These are phyloP conservation scores for Vitis hybrid DNA, from an alignment of 177 flowering plant species.

Conservation along the genomic window DNA sequence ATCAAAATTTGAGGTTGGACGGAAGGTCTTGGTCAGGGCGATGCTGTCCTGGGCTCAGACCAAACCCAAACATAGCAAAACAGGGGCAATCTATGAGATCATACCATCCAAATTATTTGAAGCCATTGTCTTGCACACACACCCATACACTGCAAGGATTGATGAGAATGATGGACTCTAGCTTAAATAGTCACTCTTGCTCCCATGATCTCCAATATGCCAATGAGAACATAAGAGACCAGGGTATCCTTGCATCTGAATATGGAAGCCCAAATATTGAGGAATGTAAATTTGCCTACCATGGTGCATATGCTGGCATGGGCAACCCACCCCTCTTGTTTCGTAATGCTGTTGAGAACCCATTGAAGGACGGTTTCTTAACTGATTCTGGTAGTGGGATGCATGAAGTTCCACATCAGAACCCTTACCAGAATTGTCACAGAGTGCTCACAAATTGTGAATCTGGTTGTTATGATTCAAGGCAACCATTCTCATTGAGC, in stretches of 20 bases:
- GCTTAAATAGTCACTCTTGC: not conserved
- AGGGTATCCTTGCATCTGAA: not conserved
- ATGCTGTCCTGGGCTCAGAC: slow-evolving; percentile 20
- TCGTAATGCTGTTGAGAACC: not conserved
- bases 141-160: not conserved
- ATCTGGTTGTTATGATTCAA: not conserved
- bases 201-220: not conserved
- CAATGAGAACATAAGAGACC: slow-evolving; percentile 3
- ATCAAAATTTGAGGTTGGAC: slow-evolving; percentile 3
- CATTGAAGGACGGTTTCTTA: slow-evolving; percentile 6
- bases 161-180: slow-evolving; percentile 5
- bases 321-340: not conserved
- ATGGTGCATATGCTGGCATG: not conserved
- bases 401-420: slow-evolving; percentile 6
- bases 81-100: slow-evolving; percentile 15
- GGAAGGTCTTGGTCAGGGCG: slow-evolving; percentile 13
- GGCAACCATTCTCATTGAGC: not conserved
- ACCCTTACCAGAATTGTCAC: slow-evolving; percentile 2
- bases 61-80: slow-evolving; percentile 20
- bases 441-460: not conserved
- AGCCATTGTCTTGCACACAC: slow-evolving; percentile 7
- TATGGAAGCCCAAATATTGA: not conserved
- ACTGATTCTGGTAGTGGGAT: not conserved
- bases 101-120: slow-evolving; percentile 1
- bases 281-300: slow-evolving; percentile 2